phyloP scores from a whole-genome alignment of 768 basidiomycete species.

The Kwoniella sp. region DNA sequence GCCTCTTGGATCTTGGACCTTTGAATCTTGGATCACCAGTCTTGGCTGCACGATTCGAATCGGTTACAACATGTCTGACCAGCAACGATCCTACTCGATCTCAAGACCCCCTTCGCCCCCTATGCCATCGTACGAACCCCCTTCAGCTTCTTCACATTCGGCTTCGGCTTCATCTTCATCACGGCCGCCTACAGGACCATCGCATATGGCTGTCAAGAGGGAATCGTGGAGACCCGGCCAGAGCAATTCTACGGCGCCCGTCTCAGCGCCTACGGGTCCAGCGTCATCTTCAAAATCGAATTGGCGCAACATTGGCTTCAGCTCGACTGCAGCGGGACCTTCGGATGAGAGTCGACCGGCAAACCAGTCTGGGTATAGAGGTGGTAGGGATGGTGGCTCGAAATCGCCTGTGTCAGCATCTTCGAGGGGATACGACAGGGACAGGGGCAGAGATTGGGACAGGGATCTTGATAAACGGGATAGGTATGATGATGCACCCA shows the following conservation, averaged over 20 bases:
- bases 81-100: constrained; percentile 4
- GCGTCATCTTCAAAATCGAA: neutral
- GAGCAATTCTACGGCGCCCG: constrained; percentile 5
- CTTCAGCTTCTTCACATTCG: constrained; percentile 1
- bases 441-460: constrained; percentile 7
- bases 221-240: constrained; percentile 44
- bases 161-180: neutral
- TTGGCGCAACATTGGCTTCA: neutral
- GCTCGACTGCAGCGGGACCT: constrained; percentile 8
- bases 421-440: constrained; percentile 14
- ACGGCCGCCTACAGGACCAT: neutral
- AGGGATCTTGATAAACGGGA: constrained; percentile 12
- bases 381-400: neutral
- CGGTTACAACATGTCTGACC: constrained; percentile 12
- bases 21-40: too few species aligned
- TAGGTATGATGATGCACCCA: neutral
- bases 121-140: constrained; percentile 21
- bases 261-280: constrained; percentile 1
- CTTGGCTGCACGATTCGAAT: too few species aligned
- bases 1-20: too few species aligned
- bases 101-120: constrained; percentile 12
- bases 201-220: constrained; percentile 29
- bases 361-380: neutral
- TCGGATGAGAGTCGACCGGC: neutral
- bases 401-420: constrained; percentile 3